Conservation (phyloP, 2,329 filamentous ascomycete genomes). For the Xylariales sp. region DNA sequence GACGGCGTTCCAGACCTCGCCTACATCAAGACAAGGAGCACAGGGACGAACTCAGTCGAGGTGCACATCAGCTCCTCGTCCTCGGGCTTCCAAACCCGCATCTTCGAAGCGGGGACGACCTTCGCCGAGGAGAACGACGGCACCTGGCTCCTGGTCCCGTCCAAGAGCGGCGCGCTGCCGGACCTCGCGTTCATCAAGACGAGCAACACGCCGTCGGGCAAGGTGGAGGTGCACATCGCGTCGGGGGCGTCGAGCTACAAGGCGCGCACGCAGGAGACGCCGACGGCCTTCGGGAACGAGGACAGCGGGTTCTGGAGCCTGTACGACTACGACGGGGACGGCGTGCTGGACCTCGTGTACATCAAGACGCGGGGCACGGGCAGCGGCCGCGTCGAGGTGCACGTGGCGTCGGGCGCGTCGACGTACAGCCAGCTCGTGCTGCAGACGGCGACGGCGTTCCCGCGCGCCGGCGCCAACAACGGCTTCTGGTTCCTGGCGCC, state of each 20-base stretch:
- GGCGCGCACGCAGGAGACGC: slow-evolving; percentile 18
- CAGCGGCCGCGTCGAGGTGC: slow-evolving; percentile 19
- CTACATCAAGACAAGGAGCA: slow-evolving; percentile 27
- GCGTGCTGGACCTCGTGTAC: slow-evolving; percentile 25
- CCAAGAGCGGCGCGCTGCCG: slow-evolving; percentile 15
- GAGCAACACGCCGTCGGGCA: slow-evolving; percentile 26
- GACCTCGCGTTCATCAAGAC: slow-evolving; percentile 35
- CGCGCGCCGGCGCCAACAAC: slow-evolving; percentile 9
- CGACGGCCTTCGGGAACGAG: slow-evolving; percentile 28
- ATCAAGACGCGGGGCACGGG: slow-evolving; percentile 27
- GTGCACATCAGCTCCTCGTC: slow-evolving; percentile 31
- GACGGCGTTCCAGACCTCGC: slow-evolving; percentile 22
- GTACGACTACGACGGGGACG: slow-evolving; percentile 31
- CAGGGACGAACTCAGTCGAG: slow-evolving; percentile 22
- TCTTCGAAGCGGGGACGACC: slow-evolving; percentile 22
- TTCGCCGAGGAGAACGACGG: slow-evolving; percentile 24
- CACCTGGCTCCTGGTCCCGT: slow-evolving; percentile 31
- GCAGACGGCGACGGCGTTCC: slow-evolving; percentile 18
- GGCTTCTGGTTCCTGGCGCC: slow-evolving; percentile 28
- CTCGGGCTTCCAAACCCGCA: slow-evolving; percentile 30
- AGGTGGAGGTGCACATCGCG: slow-evolving; percentile 29
- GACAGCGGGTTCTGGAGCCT: slow-evolving; percentile 26
- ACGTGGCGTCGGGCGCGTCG: slow-evolving; percentile 27
- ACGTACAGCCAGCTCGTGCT: slow-evolving; percentile 18
- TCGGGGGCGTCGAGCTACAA: slow-evolving; percentile 25